phyloP scores from a whole-genome alignment of 2,329 filamentous ascomycete species.

The Aspergillus fumigatus region DNA sequence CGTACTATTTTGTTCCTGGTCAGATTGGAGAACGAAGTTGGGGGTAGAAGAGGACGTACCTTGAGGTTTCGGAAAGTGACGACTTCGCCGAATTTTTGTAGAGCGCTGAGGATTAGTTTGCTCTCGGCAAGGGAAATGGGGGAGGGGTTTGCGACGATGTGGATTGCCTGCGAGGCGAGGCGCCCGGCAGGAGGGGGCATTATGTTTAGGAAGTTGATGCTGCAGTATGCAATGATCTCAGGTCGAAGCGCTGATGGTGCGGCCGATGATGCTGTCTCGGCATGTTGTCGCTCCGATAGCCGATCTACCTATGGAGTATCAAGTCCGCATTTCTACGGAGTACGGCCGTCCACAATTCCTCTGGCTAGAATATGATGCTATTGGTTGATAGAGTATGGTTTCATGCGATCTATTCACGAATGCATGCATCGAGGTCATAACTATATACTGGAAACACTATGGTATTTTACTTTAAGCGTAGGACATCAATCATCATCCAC shows the following conservation, averaged over 20 bases:
- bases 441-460: not conserved
- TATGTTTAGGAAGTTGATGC: conserved; percentile 2
- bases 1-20: conserved; percentile 19
- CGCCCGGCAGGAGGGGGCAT: conserved; percentile 13
- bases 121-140: conserved; percentile 31
- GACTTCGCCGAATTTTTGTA: conserved; percentile 41
- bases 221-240: not conserved
- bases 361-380: not conserved
- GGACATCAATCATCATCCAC: not conserved
- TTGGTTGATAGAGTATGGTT: not conserved
- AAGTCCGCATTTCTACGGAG: not conserved
- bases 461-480: not conserved
- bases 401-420: not conserved
- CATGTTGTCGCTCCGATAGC: not conserved
- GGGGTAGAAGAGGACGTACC: conserved; percentile 14
- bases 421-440: not conserved
- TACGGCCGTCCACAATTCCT: not conserved
- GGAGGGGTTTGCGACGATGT: conserved; percentile 26
- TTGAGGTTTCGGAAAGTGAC: conserved; percentile 34
- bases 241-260: conserved; percentile 6
- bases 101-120: conserved; percentile 29
- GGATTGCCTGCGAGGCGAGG: conserved; percentile 23
- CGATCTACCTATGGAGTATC: not conserved
- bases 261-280: not conserved
- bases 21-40: not conserved